A percentile compares a stretch with the other conserved stretches of the same genome.
phyloP scores from a whole-genome alignment of 2,329 filamentous ascomycete genomes.

The Colletotrichum noveboracense region DNA sequence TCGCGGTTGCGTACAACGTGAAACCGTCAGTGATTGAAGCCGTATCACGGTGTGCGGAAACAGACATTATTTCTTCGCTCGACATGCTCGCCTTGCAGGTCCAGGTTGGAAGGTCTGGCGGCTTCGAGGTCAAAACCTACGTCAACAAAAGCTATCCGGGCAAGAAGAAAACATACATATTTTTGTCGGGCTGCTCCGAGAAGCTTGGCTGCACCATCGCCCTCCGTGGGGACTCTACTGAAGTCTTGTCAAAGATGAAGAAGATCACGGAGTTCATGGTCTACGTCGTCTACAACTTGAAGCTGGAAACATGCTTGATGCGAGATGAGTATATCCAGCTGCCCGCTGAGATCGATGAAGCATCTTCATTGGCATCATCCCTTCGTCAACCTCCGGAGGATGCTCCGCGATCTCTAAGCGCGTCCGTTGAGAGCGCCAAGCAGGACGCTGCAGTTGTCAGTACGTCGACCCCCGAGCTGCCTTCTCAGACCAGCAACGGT shows the following conservation, averaged over 20 bases:
- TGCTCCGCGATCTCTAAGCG: conserved; percentile 39
- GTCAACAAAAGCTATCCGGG: conserved; percentile 77
- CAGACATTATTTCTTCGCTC: conserved; percentile 90
- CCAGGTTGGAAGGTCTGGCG: conserved; percentile 79
- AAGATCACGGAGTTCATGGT: conserved; percentile 98
- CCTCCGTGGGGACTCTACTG: conserved; percentile 78
- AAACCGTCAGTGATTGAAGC: conserved; percentile 96
- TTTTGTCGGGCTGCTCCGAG: conserved; percentile 86
- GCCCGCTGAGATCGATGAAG: conserved; percentile 62
- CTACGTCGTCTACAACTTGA: conserved; percentile 97
- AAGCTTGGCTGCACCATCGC: conserved; percentile 95
- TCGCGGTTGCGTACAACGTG: conserved; percentile 95
- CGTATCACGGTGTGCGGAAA: conserved; percentile 89
- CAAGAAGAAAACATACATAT: conserved; percentile 93
- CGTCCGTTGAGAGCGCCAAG: conserved; percentile 27
- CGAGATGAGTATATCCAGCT: conserved; percentile 90
- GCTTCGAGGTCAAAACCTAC: conserved; percentile 95
- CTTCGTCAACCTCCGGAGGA: conserved; percentile 41
- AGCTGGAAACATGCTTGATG: conserved; percentile 93
- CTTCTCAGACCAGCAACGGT: conserved; percentile 17
- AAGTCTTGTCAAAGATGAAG: conserved; percentile 80
- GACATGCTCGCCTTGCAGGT: conserved; percentile 86
- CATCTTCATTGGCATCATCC: conserved; percentile 16
- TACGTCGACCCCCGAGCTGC: conserved; percentile 39
- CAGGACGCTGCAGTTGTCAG: conserved; percentile 35